Evolutionary conservation across 1,139 yeast species (phyloP).

Genomic region (Suhomyces kunorum): DNA sequence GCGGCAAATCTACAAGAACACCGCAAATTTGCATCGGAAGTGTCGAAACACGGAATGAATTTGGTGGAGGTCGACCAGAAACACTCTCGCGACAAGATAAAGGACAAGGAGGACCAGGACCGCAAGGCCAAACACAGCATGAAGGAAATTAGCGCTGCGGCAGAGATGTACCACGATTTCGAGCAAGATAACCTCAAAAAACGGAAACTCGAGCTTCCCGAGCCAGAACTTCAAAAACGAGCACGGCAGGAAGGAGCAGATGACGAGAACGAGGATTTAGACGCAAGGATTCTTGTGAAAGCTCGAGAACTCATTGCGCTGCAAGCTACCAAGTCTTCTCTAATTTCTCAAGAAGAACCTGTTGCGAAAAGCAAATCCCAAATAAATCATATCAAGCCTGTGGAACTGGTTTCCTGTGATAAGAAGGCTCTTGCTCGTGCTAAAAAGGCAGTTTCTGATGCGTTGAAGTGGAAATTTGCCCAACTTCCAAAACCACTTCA

Average conservation of each 20-base stretch:
- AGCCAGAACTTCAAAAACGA: conserved; percentile 30
- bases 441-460: not conserved
- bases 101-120: conserved; percentile 24
- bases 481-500: conserved; percentile 35
- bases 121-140: conserved; percentile 23
- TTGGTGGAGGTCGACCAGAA: conserved; percentile 41
- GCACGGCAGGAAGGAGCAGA: not conserved
- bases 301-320: conserved; percentile 21
- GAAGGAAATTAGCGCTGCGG: conserved; percentile 30
- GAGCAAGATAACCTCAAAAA: conserved; percentile 48
- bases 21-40: conserved; percentile 45
- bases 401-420: conserved; percentile 1
- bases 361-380: not conserved
- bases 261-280: conserved; percentile 20
- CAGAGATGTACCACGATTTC: conserved; percentile 33
- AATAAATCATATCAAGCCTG: not conserved
- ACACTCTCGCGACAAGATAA: conserved; percentile 33
- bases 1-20: conserved; percentile 39
- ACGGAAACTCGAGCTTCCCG: conserved; percentile 56
- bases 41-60: conserved; percentile 50
- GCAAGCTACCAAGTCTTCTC: conserved; percentile 21
- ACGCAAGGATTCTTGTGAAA: conserved; percentile 8
- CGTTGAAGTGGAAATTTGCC: conserved; percentile 21
- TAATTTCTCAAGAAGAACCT: conserved; percentile 13
- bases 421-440: conserved; percentile 16